Percentiles rank a stretch among this genome's conserved stretches.
Conservation (phyloP, 225 moss, liverwort and hornwort genomes). For the Neckera pumila region DNA sequence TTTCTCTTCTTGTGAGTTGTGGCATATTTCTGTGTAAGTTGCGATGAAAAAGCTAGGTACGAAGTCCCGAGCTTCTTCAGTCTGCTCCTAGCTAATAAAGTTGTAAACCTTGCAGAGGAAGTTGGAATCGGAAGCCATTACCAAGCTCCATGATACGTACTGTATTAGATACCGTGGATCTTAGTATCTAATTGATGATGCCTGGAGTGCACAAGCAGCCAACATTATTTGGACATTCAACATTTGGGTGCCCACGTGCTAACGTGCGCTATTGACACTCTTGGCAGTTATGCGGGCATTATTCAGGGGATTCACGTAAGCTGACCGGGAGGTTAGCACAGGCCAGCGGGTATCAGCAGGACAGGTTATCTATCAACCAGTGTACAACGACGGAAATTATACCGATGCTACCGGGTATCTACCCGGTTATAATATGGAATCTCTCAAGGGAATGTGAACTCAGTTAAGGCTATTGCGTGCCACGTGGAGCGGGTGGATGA, state of each 20-base stretch:
- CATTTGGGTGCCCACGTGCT: no score
- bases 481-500: neutral
- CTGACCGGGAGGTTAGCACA: no score
- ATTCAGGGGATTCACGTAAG: neutral
- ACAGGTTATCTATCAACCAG: neutral
- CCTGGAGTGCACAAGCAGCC: neutral
- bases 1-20: neutral
- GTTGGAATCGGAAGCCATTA: neutral
- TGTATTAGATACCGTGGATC: neutral
- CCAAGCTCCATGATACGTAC: neutral
- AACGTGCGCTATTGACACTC: neutral
- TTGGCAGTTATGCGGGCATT: neutral
- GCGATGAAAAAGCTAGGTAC: neutral
- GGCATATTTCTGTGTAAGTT: neutral
- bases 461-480: neutral
- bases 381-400: no score
- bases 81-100: neutral
- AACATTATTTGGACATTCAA: neutral
- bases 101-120: neutral
- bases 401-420: no score
- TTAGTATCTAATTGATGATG: no score
- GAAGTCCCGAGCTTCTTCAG: neutral
- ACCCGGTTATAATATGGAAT: neutral
- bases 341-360: neutral
- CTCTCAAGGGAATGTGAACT: neutral